Percentiles rank a stretch among this genome's conserved stretches.
These are phyloP conservation scores for Yamagishiella unicocca DNA, from an alignment of 139 green algal species.

Conservation along the genomic window DNA sequence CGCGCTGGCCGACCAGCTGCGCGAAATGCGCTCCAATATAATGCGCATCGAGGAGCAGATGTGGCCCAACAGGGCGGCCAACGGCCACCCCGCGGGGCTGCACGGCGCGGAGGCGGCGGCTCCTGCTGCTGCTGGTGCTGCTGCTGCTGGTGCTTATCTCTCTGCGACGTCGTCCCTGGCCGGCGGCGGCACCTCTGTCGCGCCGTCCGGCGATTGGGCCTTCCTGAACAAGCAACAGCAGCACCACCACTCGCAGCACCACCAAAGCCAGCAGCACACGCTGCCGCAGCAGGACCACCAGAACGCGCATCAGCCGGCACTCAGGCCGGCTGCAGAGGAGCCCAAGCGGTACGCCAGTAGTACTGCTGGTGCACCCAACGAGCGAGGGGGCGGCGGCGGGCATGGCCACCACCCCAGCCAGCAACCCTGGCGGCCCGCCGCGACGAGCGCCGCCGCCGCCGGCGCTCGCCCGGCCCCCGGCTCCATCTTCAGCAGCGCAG, in stretches of 20 bases:
- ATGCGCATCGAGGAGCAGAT: slow-evolving; percentile 19
- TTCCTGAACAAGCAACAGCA: neutral
- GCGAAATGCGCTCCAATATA: slow-evolving; percentile 22
- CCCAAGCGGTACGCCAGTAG: too few relatives aligned
- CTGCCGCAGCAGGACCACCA: neutral
- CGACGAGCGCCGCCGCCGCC: neutral
- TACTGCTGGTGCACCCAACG: too few relatives aligned
- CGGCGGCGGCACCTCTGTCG: neutral
- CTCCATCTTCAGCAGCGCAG: neutral
- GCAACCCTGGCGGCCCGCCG: too few relatives aligned
- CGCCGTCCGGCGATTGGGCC: neutral
- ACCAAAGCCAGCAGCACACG: neutral
- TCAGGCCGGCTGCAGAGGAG: too few relatives aligned
- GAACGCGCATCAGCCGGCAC: too few relatives aligned
- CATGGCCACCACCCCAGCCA: too few relatives aligned
- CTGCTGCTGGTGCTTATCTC: neutral
- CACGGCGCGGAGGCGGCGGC: neutral
- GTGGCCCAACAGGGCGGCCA: neutral
- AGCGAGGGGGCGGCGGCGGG: too few relatives aligned
- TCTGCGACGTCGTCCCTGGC: neutral
- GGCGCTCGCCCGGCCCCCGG: neutral
- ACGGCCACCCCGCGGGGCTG: neutral
- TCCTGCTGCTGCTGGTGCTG: neutral
- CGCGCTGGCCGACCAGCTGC: slow-evolving; percentile 21
- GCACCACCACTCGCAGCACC: neutral